Base-by-base conservation (phyloP, 2,329 filamentous ascomycete species). In the Gaeumannomyces sp. region DNA sequence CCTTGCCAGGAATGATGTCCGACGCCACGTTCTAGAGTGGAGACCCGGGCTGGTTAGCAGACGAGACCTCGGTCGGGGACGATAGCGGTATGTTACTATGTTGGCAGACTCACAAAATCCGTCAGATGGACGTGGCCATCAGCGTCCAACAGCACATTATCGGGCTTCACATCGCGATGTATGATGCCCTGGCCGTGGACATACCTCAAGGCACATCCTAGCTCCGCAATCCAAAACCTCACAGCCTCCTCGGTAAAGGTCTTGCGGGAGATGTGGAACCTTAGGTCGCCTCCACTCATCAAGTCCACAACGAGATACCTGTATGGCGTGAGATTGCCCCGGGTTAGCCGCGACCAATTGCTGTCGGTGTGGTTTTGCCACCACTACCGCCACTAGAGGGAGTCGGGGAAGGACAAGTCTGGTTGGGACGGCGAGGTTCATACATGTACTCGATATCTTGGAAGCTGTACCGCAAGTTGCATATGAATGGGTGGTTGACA, bases 361-460 rank as follows among this genome's bases (percentile, higher is more conserved):
- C 56, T 13, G 56, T 4, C 14, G 56, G 56, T 14, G 56, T 19
- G 16, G 38, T 16, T 16, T 45, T 16, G 38, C 38, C 38, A 45
- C 38, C 16, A 50, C 16, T 14, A 10, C 7, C 45, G 10, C 45
- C 19, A n/a, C 45, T 10, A 50, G 19, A 13, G n/a, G 45, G 11
- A 50, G 5, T 50, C 45, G 6, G 57, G 57, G 19, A 29, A 19
- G 11, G 16, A 29, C 45, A 19, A 28, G 59, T 22, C 29, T 29
- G 59, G 38, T 25, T 8, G 25, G 33, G 35, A 13, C 16, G 61
- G 58, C 35, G 25, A 60, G 11, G 31, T 56, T 31, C 66, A 77
- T 83, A 97, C 92, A 99, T 90, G 79, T 99, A 99, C 77, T 99
- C 95, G 72, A 98, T 93, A 77, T 99, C 95, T 79, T 99, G 95